Conservation (phyloP, 2,329 filamentous ascomycete species). For the Trichocomaceae sp. region DNA sequence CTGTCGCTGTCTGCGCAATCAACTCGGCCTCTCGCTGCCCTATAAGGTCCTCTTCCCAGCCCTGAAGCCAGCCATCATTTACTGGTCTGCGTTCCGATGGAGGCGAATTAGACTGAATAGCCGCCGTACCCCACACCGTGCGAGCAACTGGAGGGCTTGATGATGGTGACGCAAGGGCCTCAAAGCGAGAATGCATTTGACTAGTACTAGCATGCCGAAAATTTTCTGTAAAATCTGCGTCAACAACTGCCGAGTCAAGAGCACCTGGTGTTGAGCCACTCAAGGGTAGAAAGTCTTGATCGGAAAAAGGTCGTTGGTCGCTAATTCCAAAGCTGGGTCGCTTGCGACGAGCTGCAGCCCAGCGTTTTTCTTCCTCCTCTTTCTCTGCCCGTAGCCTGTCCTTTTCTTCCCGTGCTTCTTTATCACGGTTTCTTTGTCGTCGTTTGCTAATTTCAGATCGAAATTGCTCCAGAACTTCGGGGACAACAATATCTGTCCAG, state of each 20-base stretch:
- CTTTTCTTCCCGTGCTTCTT: slow-evolving; percentile 78
- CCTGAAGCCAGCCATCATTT: slow-evolving; percentile 82
- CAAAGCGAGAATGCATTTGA: slow-evolving; percentile 32
- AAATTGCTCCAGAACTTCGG: slow-evolving; percentile 69
- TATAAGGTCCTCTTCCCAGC: slow-evolving; percentile 70
- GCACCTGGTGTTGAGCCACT: slow-evolving; percentile 28
- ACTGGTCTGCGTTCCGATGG: slow-evolving; percentile 29
- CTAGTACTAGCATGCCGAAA: slow-evolving; percentile 39
- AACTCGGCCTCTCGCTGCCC: slow-evolving; percentile 52
- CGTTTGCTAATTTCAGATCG: slow-evolving; percentile 68
- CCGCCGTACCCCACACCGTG: slow-evolving; percentile 89
- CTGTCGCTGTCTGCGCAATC: slow-evolving; percentile 43
- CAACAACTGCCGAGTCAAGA: slow-evolving; percentile 22
- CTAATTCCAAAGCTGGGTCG: slow-evolving; percentile 45
- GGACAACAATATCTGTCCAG: slow-evolving; percentile 81
- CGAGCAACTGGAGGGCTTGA: slow-evolving; percentile 69
- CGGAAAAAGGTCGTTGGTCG: slow-evolving; percentile 44
- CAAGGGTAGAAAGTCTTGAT: slow-evolving; percentile 61
- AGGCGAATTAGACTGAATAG: slow-evolving; percentile 54
- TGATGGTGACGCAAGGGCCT: slow-evolving; percentile 64
- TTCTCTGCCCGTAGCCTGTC: slow-evolving; percentile 76
- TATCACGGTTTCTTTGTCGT: slow-evolving; percentile 71
- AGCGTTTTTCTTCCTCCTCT: slow-evolving; percentile 62
- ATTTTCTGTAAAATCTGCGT: slow-evolving; percentile 30
- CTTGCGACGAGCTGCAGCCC: slow-evolving; percentile 60